Percentiles rank a stretch among this genome's conserved stretches.
These are phyloP conservation scores for Calonectria pauciramosa DNA, from an alignment of 2,329 filamentous ascomycete genomes.

Conservation along the genomic window DNA sequence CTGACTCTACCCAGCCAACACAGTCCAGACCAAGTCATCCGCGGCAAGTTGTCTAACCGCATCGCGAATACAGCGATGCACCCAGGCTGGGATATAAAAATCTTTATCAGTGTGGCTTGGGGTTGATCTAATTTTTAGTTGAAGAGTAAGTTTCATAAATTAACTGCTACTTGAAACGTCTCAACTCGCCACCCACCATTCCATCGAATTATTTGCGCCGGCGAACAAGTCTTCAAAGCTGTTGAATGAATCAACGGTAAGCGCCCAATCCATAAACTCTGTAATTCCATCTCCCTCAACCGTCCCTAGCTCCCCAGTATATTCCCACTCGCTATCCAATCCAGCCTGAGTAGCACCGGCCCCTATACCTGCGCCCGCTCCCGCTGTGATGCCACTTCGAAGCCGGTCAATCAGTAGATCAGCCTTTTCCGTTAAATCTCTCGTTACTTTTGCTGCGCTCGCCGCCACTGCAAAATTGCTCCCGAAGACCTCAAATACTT, in stretches of 20 bases:
- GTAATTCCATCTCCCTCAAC: conserved; percentile 29
- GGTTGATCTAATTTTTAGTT: too few species aligned
- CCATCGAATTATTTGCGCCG: conserved; percentile 25
- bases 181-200: conserved; percentile 21
- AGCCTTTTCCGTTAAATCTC: conserved; percentile 39
- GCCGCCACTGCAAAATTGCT: conserved; percentile 57
- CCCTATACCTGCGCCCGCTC: neutral
- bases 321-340: neutral
- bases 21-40: neutral
- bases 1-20: too few species aligned
- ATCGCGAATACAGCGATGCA: too few species aligned
- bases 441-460: conserved; percentile 54
- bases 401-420: conserved; percentile 32
- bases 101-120: too few species aligned
- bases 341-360: neutral
- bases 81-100: too few species aligned
- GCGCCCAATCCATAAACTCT: conserved; percentile 47
- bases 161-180: neutral
- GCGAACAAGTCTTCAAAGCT: conserved; percentile 41
- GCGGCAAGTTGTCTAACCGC: too few species aligned
- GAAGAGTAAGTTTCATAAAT: neutral
- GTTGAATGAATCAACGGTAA: conserved; percentile 46
- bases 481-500: conserved; percentile 53
- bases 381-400: conserved; percentile 25
- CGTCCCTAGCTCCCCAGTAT: neutral